Evolutionary conservation across 2,329 filamentous ascomycete species (phyloP).

Genomic region (Samsoniella hepiali): DNA sequence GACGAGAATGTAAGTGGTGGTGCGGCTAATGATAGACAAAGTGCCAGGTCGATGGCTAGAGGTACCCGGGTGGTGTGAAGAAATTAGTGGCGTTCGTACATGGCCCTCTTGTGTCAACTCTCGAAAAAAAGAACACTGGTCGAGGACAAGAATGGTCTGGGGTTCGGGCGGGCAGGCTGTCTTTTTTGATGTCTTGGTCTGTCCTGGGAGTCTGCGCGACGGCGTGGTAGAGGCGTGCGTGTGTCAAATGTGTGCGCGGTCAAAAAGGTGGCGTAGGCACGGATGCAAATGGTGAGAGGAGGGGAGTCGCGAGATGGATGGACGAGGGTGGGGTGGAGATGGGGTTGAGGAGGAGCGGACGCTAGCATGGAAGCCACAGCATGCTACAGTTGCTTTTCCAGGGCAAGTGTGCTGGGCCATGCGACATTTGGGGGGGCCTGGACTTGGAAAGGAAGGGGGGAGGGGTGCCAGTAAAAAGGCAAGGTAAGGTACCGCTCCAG

Average conservation of each 20-base stretch:
- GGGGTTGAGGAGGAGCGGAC: not conserved
- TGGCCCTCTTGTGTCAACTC: not conserved
- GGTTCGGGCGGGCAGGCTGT: not conserved
- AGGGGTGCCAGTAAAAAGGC: not conserved
- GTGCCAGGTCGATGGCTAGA: not conserved
- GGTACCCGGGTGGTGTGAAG: not conserved
- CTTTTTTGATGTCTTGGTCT: slow-evolving; percentile 2
- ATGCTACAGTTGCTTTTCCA: not conserved
- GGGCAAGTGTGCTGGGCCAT: not conserved
- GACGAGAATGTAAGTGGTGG: not conserved
- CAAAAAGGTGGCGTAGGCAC: not conserved
- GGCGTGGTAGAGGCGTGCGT: not conserved
- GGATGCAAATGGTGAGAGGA: slow-evolving; percentile 3
- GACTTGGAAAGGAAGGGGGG: not conserved
- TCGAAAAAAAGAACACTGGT: not conserved
- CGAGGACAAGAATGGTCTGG: not conserved
- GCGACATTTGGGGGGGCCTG: not conserved
- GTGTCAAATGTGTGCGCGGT: slow-evolving; percentile 2
- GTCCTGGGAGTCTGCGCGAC: not conserved
- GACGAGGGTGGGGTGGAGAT: slow-evolving; percentile 2
- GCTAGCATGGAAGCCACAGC: not conserved
- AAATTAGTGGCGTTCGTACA: not conserved
- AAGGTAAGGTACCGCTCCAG: too few relatives aligned
- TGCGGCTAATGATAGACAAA: not conserved
- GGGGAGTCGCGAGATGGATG: not conserved